These are phyloP conservation scores for Ganoderma resinaceum DNA, from an alignment of 1,284 basidiomycete species.

Conservation along the genomic window DNA sequence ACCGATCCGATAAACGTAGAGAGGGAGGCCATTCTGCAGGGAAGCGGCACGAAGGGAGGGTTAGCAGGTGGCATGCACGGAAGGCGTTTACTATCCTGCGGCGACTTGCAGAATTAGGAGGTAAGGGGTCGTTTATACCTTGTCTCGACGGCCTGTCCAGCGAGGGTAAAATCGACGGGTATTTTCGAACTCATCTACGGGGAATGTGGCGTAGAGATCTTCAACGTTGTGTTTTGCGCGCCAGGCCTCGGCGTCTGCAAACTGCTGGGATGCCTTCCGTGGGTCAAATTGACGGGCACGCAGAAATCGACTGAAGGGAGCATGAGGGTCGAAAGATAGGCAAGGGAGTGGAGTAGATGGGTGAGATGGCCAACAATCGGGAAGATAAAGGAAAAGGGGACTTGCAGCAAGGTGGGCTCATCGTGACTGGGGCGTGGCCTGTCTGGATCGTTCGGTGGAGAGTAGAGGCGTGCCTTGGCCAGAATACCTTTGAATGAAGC, in stretches of 20 bases:
- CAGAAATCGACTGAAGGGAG: constrained; percentile 68
- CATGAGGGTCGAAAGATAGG: neutral
- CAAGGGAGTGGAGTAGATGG: constrained; percentile 47
- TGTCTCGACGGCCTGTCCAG: constrained; percentile 81
- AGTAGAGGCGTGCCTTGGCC: constrained; percentile 56
- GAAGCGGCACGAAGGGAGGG: neutral
- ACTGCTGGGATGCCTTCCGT: constrained; percentile 72
- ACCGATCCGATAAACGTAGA: constrained; percentile 76
- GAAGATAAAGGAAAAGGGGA: neutral
- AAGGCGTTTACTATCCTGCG: neutral
- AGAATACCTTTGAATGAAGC: constrained; percentile 60
- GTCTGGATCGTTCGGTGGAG: constrained; percentile 35
- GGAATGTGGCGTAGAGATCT: constrained; percentile 65
- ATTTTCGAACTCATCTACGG: constrained; percentile 62
- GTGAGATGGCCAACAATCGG: constrained; percentile 47
- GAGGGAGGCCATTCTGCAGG: constrained; percentile 71
- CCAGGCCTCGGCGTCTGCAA: constrained; percentile 70
- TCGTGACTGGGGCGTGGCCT: constrained; percentile 58
- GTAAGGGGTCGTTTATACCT: constrained; percentile 47
- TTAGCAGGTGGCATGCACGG: constrained; percentile 4
- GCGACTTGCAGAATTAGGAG: neutral
- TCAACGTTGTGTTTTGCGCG: constrained; percentile 65
- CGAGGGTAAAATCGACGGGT: constrained; percentile 74
- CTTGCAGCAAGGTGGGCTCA: constrained; percentile 53
- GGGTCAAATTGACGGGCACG: constrained; percentile 73